Conservation (phyloP, 75 land plant genomes). For the Pseudotsuga menziesii region DNA sequence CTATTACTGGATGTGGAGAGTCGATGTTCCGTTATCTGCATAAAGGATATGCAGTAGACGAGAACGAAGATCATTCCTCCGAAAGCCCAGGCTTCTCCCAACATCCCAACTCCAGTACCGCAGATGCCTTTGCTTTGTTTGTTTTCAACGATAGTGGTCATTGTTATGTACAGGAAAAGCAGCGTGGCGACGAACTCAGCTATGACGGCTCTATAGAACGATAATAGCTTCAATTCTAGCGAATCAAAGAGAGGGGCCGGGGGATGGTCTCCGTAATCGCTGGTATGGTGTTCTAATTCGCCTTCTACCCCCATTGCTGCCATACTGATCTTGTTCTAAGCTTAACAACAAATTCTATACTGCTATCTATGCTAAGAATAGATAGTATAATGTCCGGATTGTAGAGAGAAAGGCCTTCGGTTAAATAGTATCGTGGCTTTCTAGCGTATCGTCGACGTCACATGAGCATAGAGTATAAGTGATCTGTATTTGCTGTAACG, state of each 20-base stretch:
- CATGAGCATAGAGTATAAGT: too few relatives aligned
- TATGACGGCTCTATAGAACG: slow-evolving; percentile 50
- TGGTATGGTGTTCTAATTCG: neutral
- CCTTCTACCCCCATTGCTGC: slow-evolving; percentile 12
- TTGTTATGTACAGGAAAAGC: slow-evolving; percentile 42
- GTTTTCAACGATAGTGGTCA: slow-evolving; percentile 47
- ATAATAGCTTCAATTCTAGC: slow-evolving; percentile 33
- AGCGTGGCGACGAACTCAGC: slow-evolving; percentile 61
- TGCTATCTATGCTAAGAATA: too few relatives aligned
- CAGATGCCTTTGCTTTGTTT: slow-evolving; percentile 9
- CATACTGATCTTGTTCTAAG: too few relatives aligned
- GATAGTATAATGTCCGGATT: too few relatives aligned
- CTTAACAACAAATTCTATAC: too few relatives aligned
- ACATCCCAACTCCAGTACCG: slow-evolving; percentile 37
- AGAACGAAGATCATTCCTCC: slow-evolving; percentile 66
- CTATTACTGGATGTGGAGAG: too few relatives aligned
- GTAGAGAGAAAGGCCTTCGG: too few relatives aligned
- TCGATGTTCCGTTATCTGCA: too few relatives aligned
- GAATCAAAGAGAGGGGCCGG: slow-evolving; percentile 33
- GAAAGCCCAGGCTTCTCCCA: slow-evolving; percentile 57
- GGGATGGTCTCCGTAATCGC: slow-evolving; percentile 49
- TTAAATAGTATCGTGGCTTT: too few relatives aligned
- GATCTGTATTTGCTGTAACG: too few relatives aligned
- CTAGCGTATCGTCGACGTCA: too few relatives aligned
- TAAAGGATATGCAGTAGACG: slow-evolving; percentile 57